Evolutionary conservation across 257 asterid species (phyloP).

Genomic region (Fraxinus cuspidata): DNA sequence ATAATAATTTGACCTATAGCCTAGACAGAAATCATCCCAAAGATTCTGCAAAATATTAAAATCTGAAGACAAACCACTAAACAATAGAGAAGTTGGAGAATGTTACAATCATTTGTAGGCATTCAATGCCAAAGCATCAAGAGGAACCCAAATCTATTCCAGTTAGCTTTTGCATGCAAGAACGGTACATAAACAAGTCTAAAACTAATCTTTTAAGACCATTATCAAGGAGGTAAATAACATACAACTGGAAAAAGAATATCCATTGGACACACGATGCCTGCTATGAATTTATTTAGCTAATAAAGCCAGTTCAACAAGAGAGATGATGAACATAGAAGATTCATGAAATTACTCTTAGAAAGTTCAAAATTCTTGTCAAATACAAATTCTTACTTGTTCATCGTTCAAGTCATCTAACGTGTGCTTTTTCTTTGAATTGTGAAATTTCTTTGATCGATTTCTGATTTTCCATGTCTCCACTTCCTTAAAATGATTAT

Average conservation of each 20-base stretch:
- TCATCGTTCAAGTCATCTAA: constrained; percentile 69
- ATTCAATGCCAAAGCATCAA: too few relatives aligned
- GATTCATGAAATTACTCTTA: neutral
- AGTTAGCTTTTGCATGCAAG: neutral
- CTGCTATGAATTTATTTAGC: neutral
- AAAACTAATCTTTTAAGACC: neutral
- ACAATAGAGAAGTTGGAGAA: neutral
- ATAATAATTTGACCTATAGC: neutral
- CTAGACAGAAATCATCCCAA: neutral
- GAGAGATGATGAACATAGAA: neutral
- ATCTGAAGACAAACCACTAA: neutral
- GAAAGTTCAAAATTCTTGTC: neutral
- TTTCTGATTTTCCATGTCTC: constrained; percentile 41
- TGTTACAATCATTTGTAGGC: too few relatives aligned
- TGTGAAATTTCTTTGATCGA: constrained; percentile 44
- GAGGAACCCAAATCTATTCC: too few relatives aligned
- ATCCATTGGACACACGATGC: neutral
- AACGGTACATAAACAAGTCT: neutral
- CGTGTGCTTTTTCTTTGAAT: constrained; percentile 44
- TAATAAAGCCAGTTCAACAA: neutral
- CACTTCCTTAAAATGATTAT: constrained; percentile 42
- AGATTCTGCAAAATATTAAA: neutral
- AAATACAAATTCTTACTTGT: constrained; percentile 52
- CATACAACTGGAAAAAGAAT: neutral
- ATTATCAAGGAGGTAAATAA: neutral